phyloP scores from a whole-genome alignment of 305 asterid genomes.

The Petunia hybrid region DNA sequence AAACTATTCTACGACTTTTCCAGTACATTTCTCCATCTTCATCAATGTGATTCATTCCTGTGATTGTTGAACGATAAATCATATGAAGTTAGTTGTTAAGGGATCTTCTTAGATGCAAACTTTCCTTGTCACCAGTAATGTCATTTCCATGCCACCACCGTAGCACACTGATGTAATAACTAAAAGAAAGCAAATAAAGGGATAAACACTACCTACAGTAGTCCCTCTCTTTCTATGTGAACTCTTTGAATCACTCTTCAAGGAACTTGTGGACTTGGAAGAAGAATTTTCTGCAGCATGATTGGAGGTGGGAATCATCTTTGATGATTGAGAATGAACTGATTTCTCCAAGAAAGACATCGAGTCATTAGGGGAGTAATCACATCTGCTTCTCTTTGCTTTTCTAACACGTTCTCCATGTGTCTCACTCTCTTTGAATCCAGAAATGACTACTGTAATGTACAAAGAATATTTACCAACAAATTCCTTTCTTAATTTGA shows the following conservation, averaged over 20 bases:
- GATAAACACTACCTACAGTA: constrained; percentile 41
- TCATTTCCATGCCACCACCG: neutral
- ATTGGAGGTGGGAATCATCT: constrained; percentile 11
- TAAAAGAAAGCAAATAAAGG: constrained; percentile 13
- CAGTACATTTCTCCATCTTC: neutral
- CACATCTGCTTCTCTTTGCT: constrained; percentile 44
- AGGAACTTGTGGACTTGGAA: constrained; percentile 32
- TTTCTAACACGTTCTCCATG: constrained; percentile 33
- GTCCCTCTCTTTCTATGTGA: constrained; percentile 2
- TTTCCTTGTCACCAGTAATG: neutral
- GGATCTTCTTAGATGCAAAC: neutral
- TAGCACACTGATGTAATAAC: constrained; percentile 6
- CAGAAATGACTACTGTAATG: neutral
- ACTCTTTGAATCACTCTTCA: neutral
- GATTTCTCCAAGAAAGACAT: constrained; percentile 29
- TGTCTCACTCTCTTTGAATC: constrained; percentile 29
- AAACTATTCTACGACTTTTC: neutral
- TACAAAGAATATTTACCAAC: constrained; percentile 9
- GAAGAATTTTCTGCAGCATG: constrained; percentile 34
- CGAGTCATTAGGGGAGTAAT: constrained; percentile 32
- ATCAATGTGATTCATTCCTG: neutral
- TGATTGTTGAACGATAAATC: constrained; percentile 3
- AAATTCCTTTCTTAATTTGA: neutral
- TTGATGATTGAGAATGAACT: constrained; percentile 32
- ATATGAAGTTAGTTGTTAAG: neutral